Percentiles rank a stretch among this genome's conserved stretches.
Conservation (phyloP, 2,329 filamentous ascomycete genomes). For the Trichoderma sp. region DNA sequence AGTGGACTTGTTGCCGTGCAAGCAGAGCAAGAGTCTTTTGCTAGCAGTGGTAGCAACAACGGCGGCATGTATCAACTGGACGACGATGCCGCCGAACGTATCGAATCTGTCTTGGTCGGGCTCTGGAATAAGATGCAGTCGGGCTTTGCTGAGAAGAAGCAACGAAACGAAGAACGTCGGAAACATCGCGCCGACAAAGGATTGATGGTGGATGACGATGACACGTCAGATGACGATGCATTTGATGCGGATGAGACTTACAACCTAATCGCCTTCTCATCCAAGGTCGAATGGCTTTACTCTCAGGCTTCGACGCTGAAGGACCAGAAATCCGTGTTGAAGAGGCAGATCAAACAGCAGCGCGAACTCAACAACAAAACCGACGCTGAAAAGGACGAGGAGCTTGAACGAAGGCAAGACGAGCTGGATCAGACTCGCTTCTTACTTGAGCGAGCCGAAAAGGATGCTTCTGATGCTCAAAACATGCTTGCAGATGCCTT, state of each 20-base stretch:
- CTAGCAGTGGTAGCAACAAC: conserved; percentile 23
- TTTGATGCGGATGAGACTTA: conserved; percentile 64
- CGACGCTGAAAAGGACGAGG: conserved; percentile 69
- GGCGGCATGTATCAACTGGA: conserved; percentile 37
- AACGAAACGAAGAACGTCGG: conserved; percentile 58
- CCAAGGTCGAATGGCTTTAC: conserved; percentile 79
- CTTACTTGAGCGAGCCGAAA: conserved; percentile 45
- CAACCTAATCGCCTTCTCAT: conserved; percentile 74
- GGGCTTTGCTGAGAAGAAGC: conserved; percentile 57
- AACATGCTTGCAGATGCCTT: conserved; percentile 47
- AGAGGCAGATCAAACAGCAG: conserved; percentile 93
- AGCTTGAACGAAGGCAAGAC: conserved; percentile 61
- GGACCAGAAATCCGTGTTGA: conserved; percentile 86
- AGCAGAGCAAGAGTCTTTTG: conserved; percentile 56
- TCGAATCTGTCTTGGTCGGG: conserved; percentile 57
- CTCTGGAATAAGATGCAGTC: conserved; percentile 62
- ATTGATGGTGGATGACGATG: conserved; percentile 59
- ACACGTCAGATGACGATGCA: conserved; percentile 65
- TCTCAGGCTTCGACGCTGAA: conserved; percentile 75
- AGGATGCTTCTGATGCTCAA: conserved; percentile 47
- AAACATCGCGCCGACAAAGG: conserved; percentile 60
- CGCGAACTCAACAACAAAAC: conserved; percentile 89
- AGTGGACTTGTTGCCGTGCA: conserved; percentile 64
- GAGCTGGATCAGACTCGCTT: conserved; percentile 55
- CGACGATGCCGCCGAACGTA: conserved; percentile 50